Evolutionary conservation across 495 filamentous ascomycete genomes (phyloP), one percentile per base, ranked within the genome.

Genomic region (Penicillium pulvis): DNA sequence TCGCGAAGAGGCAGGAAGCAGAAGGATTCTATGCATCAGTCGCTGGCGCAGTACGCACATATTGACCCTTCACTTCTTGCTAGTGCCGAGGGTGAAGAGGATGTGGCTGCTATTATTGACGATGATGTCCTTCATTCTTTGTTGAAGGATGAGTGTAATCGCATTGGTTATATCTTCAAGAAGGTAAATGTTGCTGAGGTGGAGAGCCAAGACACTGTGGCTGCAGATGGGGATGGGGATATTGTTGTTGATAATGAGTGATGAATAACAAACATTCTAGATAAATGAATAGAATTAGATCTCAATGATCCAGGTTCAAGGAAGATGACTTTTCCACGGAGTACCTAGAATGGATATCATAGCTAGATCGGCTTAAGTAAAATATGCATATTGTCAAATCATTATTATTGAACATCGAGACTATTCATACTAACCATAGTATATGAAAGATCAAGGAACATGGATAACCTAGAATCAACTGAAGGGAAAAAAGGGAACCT

Each of bases 41-140:
- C 81, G 26, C 69, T 92, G 44, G 87, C 90, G 72, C 76, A 82
- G 48, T 92, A 91, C 69, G 59, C 73, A 46, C 89, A 92, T 64
- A 81, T 91, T 46, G 83, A 89, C 58, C 81, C 85, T 8, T 67
- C 77, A 54, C 76, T 62, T 57, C 56, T 68, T 39, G 58, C 24
- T 20, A 65, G 60, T 20, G 31, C 58, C 39, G 71, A 63, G 20
- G 63, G 70, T 42, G 63, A 75, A 2, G 66, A 74, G 30, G 73
- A 76, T 14, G 30, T 68, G 11, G 60, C 58, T 16, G 59, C 62
- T 39, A 72, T 72, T 43, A 67, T 83, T 48, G 82, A 86, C 57
- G 89, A 92, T 64, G 78, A 85, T 56, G 79, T 88, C 0, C 71
- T 92, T 20, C 72, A 85, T 6, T 74, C 79, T 16, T 69, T 89